Evolutionary conservation across 1,284 basidiomycete genomes (phyloP), one percentile per base, ranked within the genome.

Genomic region (Cryptococcus floricola): DNA sequence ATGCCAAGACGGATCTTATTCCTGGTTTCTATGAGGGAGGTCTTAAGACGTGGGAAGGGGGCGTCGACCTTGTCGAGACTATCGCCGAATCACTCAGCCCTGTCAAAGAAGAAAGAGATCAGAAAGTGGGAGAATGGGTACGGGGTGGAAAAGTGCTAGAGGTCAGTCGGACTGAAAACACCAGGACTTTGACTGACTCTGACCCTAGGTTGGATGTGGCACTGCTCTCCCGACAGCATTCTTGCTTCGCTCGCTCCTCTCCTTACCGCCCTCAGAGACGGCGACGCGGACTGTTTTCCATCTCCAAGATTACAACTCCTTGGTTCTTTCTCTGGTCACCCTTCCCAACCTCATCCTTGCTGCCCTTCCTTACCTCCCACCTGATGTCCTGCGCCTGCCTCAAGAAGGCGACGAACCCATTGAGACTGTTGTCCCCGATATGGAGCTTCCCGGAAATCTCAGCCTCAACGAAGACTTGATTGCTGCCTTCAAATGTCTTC

Each of bases 31-130:
- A 98, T 69, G 95, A 98, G 77, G 95, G 95, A 14, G 95, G 95
- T 0, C 74, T 98, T 54, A 98, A 98, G 77, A 97, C 93, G 3
- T 98, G 95, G 95, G 95, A 98, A 74, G 96, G 92, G 61, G 89
- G 90, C 39, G 76, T 94, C 14, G 95, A 98, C 74, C 81, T 98
- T 0, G 89, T 88, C 0, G 81, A 78, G 42, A 71, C 78, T 23
- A 48, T 76, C 38, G 31, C 31, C 31, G 31, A 34, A 34, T 34
- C 31, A 5, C 31, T 34, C 7, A 34, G 31, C 31, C 31, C 6
- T 8, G 31, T 34, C 31, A 60, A 52, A 31, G 47, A 57, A 56
- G 63, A 48, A 23, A 9, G 45, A 31, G 52, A 53, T 39, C 25
- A 51, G 23, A 39, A 50, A 6, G 57, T 70, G 4, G 69, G 57